Conservation (phyloP, 306 rosid species). For the Morella rubra region DNA sequence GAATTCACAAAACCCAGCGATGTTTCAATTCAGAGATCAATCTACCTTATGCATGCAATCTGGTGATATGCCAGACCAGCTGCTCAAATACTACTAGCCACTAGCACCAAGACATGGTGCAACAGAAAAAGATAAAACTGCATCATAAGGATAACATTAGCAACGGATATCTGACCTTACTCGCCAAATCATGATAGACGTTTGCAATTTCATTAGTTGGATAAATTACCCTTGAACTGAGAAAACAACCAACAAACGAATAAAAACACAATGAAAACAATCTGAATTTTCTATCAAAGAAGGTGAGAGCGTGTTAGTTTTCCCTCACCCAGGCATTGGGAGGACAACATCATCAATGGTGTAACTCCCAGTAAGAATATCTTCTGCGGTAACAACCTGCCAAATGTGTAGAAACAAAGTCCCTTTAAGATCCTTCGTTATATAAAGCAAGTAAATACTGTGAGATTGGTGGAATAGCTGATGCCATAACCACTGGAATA, state of each 20-base stretch:
- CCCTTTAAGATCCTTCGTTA: slow-evolving; percentile 12
- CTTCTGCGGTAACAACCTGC: slow-evolving; percentile 75
- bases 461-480: background rate
- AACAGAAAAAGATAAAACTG: background rate
- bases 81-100: background rate
- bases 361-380: slow-evolving; percentile 55
- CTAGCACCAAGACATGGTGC: background rate
- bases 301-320: slow-evolving; percentile 6
- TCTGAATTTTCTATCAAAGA: slow-evolving; percentile 11
- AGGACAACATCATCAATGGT: slow-evolving; percentile 81
- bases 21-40: background rate
- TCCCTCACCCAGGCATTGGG: slow-evolving; percentile 93
- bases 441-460: background rate
- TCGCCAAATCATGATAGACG: slow-evolving; percentile 78
- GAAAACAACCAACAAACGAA: slow-evolving; percentile 28
- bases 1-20: background rate
- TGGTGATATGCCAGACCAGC: background rate
- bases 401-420: slow-evolving; percentile 21
- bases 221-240: slow-evolving; percentile 72
- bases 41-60: background rate
- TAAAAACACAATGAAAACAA: background rate
- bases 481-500: slow-evolving; percentile 3
- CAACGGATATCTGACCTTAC: slow-evolving; percentile 45
- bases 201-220: slow-evolving; percentile 69
- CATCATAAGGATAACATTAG: background rate